Percentiles rank a stretch among this genome's conserved stretches.
Conservation (phyloP, 2,329 filamentous ascomycete species). For the Dothidotthia symphoricarpi region DNA sequence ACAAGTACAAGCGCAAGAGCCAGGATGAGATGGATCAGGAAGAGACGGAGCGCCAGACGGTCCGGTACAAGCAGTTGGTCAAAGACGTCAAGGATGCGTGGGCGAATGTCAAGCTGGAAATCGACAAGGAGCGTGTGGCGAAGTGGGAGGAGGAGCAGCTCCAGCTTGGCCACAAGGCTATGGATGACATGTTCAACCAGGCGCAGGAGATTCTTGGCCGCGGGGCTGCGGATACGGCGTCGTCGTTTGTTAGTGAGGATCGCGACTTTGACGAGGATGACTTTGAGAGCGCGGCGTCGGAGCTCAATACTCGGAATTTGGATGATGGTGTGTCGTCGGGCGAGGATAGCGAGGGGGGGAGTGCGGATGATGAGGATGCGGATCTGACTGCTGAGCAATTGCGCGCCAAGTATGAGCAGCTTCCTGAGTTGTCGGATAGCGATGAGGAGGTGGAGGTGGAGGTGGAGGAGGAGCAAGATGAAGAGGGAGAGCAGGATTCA, state of each 20-base stretch:
- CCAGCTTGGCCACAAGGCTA: slow-evolving; percentile 57
- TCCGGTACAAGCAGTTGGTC: slow-evolving; percentile 70
- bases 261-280: slow-evolving; percentile 44
- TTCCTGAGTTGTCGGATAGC: slow-evolving; percentile 51
- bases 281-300: slow-evolving; percentile 41
- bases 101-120: slow-evolving; percentile 57
- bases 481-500: slow-evolving; percentile 25
- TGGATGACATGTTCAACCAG: slow-evolving; percentile 70
- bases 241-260: slow-evolving; percentile 42
- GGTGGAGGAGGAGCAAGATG: slow-evolving; percentile 40
- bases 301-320: slow-evolving; percentile 40
- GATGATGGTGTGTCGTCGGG: slow-evolving; percentile 45
- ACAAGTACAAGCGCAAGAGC: slow-evolving; percentile 55
- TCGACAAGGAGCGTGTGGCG: slow-evolving; percentile 56
- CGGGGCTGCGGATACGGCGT: slow-evolving; percentile 36
- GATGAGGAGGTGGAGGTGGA: slow-evolving; percentile 24
- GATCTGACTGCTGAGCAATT: slow-evolving; percentile 68
- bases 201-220: slow-evolving; percentile 53
- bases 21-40: slow-evolving; percentile 80
- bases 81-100: slow-evolving; percentile 63
- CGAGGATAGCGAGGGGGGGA: slow-evolving; percentile 40
- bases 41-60: slow-evolving; percentile 64
- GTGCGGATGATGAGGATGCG: slow-evolving; percentile 57
- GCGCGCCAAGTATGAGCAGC: slow-evolving; percentile 65
- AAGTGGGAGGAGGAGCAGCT: slow-evolving; percentile 63